phyloP scores from a whole-genome alignment of 768 basidiomycete species.

The Hygrocybe coccinea region DNA sequence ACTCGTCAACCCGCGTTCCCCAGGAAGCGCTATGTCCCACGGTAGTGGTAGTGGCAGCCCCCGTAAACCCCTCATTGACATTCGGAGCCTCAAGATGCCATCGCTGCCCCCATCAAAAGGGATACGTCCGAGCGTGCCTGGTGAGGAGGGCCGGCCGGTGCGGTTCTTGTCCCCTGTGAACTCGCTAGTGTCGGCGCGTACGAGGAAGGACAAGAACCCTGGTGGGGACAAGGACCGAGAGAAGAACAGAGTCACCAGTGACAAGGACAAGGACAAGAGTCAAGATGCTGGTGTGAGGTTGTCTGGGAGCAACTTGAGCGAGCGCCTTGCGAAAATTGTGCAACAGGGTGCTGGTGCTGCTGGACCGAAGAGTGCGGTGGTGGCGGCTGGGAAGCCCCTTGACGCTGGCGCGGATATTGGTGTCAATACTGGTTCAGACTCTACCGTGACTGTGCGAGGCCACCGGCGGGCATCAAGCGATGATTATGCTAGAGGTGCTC shows the following conservation, averaged over 20 bases:
- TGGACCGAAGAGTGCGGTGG: neutral
- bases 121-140: neutral
- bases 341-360: slow-evolving; percentile 20
- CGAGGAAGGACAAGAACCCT: neutral
- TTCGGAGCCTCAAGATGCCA: neutral
- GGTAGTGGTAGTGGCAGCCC: slow-evolving; percentile 27
- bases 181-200: neutral
- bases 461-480: slow-evolving; percentile 4
- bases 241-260: neutral
- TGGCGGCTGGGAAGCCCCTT: neutral
- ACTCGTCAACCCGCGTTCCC: slow-evolving; percentile 57
- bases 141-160: slow-evolving; percentile 7
- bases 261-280: neutral
- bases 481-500: neutral
- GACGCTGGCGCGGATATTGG: neutral
- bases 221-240: neutral
- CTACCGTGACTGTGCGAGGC: neutral
- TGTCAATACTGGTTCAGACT: no score
- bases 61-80: slow-evolving; percentile 10
- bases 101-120: neutral
- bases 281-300: slow-evolving; percentile 13
- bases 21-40: slow-evolving; percentile 56
- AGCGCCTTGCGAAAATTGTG: slow-evolving; percentile 39
- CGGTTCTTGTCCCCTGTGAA: slow-evolving; percentile 10
- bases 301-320: slow-evolving; percentile 25